A percentile compares a stretch with the other conserved stretches of the same genome.
Evolutionary conservation across 2,329 filamentous ascomycete species (phyloP).

Genomic region (Aciculosporium take): DNA sequence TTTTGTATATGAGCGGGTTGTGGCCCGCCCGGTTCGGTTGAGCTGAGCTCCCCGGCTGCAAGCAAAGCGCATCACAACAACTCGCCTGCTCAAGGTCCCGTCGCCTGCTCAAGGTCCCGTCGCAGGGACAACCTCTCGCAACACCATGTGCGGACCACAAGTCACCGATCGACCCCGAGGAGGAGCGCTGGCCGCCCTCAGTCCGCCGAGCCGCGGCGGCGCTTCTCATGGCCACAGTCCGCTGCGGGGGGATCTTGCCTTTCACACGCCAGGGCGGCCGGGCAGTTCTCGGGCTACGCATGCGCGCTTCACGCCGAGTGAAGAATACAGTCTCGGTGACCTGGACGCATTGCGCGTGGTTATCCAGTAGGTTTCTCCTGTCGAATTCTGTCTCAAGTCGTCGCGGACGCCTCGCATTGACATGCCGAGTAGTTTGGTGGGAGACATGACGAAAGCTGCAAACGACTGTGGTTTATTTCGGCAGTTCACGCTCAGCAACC

Average conservation of each 20-base stretch:
- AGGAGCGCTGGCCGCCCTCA: conserved; percentile 32
- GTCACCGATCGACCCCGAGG: conserved; percentile 26
- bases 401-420: not conserved
- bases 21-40: not conserved
- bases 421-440: conserved; percentile 20
- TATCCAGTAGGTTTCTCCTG: conserved; percentile 28
- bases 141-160: conserved; percentile 32
- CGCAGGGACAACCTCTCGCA: too few relatives aligned
- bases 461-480: conserved; percentile 29
- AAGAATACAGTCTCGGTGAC: conserved; percentile 7
- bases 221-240: not conserved
- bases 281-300: conserved; percentile 26
- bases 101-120: too few relatives aligned
- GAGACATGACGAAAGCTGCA: conserved; percentile 27
- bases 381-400: not conserved
- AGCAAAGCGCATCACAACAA: too few relatives aligned
- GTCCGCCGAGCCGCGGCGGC: conserved; percentile 12
- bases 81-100: too few relatives aligned
- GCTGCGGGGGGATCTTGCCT: conserved; percentile 25
- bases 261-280: conserved; percentile 27
- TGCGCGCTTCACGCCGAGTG: conserved; percentile 23
- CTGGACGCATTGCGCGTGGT: conserved; percentile 21
- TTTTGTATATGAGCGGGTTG: not conserved
- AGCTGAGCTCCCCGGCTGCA: too few relatives aligned
- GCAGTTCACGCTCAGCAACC: conserved; percentile 19